Evolutionary conservation across 2,329 filamentous ascomycete species (phyloP), one percentile per base, ranked within the genome.

Genomic region (Erysiphe pulchra): DNA sequence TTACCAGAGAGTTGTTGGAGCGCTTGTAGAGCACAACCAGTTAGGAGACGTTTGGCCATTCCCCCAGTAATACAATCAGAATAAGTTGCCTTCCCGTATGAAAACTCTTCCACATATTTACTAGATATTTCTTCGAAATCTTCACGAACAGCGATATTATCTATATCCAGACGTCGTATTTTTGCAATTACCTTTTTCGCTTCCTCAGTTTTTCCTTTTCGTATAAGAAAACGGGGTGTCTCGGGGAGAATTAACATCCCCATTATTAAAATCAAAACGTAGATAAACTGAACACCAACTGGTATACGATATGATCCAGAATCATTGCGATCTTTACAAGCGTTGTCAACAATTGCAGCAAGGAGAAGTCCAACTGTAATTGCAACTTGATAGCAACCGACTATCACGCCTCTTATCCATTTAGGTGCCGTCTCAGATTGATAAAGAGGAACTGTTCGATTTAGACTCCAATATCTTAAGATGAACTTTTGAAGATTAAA

Each of bases 371-470:
- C 80, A 37, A 77, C 61, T 0, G 80, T 85, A 56, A 85, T 85
- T 40, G 77, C 80, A 28, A 83, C 65, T 61, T 86, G 78, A 59
- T 84, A 85, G 44, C 74, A 71, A 57, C 78, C 80, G 45, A 85
- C 78, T 8, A 84, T 67, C 2, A 76, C 74, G 51, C 80, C 80
- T 60, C 80, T 69, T 55, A 86, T 81, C 79, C 80, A 85, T 64
- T 83, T 83, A 2, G 80, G 80, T 0, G 79, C 75, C 65, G 82
- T 84, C 62, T 85, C 80, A 1, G 79, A 84, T 60, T 85, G 80
- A 58, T 85, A 86, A 9, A 86, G 63, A 17, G 80, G 80, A 36
- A 85, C 74, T 45, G 80, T 11, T 76, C 81, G 41, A 28, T 6
- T 36, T 24, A 17, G 28, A 16, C 10, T 32, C 11, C 20, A 24